phyloP scores from a whole-genome alignment of 805 yeast genomes.

The Monosporozyma siamensis region DNA sequence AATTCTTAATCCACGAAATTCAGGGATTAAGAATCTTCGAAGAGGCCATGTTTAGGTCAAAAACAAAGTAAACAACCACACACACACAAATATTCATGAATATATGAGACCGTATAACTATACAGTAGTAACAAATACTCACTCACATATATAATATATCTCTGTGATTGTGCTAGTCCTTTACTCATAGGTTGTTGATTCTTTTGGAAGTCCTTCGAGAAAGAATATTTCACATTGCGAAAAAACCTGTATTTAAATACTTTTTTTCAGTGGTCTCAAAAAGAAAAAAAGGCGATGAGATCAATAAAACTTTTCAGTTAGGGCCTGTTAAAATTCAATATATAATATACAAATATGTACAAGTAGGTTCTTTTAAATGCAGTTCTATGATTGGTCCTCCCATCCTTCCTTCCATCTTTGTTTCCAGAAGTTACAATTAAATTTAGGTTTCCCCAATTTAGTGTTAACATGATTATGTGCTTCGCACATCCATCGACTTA shows the following conservation, averaged over 20 bases:
- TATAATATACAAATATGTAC: too few species aligned
- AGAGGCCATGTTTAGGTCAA: constrained; percentile 28
- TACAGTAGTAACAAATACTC: too few species aligned
- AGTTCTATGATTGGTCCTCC: constrained; percentile 40
- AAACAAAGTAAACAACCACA: background rate
- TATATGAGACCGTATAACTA: constrained; percentile 1
- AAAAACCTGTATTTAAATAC: too few species aligned
- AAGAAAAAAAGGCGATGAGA: too few species aligned
- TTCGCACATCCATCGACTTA: constrained; percentile 87
- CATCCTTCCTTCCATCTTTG: constrained; percentile 94
- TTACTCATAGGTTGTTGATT: too few species aligned
- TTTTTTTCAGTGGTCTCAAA: too few species aligned
- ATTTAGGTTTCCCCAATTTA: constrained; percentile 76
- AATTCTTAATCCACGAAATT: constrained; percentile 33
- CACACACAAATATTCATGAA: too few species aligned
- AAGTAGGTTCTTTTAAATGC: too few species aligned
- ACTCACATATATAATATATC: too few species aligned
- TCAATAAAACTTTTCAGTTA: background rate
- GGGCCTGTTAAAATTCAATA: constrained; percentile 2
- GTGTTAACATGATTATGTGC: constrained; percentile 90
- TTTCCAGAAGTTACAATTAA: constrained; percentile 86
- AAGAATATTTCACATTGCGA: too few species aligned
- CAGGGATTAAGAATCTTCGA: constrained; percentile 37
- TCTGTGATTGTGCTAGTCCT: too few species aligned
- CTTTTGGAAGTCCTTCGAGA: too few species aligned